These are phyloP conservation scores for Thelephora aurantiotincta DNA, from an alignment of 768 basidiomycete species.

Conservation along the genomic window DNA sequence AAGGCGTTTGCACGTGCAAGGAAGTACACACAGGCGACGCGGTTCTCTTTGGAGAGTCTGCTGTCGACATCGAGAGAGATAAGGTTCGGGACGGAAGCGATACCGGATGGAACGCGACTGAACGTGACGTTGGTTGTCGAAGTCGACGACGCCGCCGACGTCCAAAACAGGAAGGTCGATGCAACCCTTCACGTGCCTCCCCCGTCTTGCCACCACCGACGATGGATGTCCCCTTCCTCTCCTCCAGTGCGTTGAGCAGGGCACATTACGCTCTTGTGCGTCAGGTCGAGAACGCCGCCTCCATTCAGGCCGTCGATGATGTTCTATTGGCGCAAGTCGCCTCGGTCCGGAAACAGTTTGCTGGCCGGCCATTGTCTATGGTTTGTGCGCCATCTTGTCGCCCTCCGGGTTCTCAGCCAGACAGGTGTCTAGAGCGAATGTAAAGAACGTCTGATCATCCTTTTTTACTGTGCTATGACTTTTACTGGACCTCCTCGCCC, in stretches of 20 bases:
- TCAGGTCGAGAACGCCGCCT: conserved; percentile 49
- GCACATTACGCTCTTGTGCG: conserved; percentile 65
- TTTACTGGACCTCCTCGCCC: conserved; percentile 28
- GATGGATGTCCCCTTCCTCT: conserved; percentile 71
- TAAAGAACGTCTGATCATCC: conserved; percentile 51
- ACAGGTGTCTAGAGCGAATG: conserved; percentile 34
- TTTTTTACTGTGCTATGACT: conserved; percentile 55
- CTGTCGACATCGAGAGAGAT: conserved; percentile 1
- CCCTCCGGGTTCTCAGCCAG: background rate
- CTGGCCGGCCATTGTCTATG: conserved; percentile 31
- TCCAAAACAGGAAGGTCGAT: background rate
- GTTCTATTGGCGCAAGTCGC: conserved; percentile 45
- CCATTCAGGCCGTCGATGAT: conserved; percentile 46
- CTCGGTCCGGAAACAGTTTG: conserved; percentile 36
- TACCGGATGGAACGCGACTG: conserved; percentile 1
- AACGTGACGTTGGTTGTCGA: conserved; percentile 1
- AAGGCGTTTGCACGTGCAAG: conserved; percentile 15
- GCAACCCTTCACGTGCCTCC: background rate
- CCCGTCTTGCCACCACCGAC: background rate
- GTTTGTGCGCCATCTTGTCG: conserved; percentile 27
- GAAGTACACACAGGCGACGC: conserved; percentile 16
- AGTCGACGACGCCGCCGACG: background rate
- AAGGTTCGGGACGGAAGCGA: background rate
- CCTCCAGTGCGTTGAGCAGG: conserved; percentile 66
- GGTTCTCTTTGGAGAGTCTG: conserved; percentile 22